A percentile compares a stretch with the other conserved stretches of the same genome.
Evolutionary conservation across 352 stramenopile species (phyloP).

Genomic region (Globisporangium middletonii): DNA sequence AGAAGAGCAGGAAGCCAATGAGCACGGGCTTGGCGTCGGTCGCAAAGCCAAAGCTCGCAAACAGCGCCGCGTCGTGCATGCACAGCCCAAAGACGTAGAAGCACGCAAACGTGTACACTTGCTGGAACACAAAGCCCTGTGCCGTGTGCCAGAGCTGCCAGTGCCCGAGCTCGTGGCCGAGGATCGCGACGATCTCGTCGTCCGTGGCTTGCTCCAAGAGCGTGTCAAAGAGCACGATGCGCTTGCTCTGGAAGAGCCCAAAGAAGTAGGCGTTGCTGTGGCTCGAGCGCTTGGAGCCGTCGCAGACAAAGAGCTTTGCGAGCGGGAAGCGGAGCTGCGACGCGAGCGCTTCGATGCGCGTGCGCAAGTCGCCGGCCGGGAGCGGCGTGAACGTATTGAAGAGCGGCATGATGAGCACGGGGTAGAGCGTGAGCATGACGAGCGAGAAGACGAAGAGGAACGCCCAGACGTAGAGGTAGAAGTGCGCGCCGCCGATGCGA

Average conservation of each 20-base stretch:
- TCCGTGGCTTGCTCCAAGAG: constrained; percentile 90
- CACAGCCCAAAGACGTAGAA: constrained; percentile 81
- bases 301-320: constrained; percentile 97
- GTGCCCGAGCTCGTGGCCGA: constrained; percentile 96
- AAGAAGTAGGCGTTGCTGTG: constrained; percentile 90
- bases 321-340: constrained; percentile 91
- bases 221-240: constrained; percentile 97
- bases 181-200: constrained; percentile 94
- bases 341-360: constrained; percentile 91
- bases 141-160: constrained; percentile 96
- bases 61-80: constrained; percentile 74
- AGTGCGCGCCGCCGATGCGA: constrained; percentile 60
- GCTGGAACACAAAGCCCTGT: constrained; percentile 91
- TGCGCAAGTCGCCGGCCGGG: constrained; percentile 86
- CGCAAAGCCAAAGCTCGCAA: constrained; percentile 75
- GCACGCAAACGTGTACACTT: constrained; percentile 73
- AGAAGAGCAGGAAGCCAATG: constrained; percentile 83
- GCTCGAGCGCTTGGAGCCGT: constrained; percentile 94
- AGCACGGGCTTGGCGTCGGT: constrained; percentile 43
- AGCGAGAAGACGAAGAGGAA: constrained; percentile 93
- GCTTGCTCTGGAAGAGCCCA: constrained; percentile 96
- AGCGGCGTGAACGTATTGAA: constrained; percentile 96
- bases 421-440: constrained; percentile 95
- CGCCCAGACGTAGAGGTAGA: constrained; percentile 93
- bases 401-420: constrained; percentile 95